These are phyloP conservation scores for Leccinum pellstonianum DNA, from an alignment of 768 basidiomycete species.

Conservation along the genomic window DNA sequence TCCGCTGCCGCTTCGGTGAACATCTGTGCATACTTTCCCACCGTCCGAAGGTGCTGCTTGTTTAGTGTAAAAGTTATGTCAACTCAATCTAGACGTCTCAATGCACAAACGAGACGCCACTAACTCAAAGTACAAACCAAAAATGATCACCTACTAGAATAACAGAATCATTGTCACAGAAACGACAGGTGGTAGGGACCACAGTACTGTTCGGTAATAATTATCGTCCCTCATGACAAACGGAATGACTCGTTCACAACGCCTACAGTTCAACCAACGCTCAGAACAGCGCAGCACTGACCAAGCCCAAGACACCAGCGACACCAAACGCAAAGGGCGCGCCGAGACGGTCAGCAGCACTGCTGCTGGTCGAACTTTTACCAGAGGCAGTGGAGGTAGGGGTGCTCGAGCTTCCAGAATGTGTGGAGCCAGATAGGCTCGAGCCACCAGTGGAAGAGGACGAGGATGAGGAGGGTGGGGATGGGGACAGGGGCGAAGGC, in stretches of 20 bases:
- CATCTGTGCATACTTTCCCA: too few relatives aligned
- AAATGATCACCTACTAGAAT: conserved; percentile 5
- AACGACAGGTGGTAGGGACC: conserved; percentile 15
- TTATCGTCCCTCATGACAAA: conserved; percentile 16
- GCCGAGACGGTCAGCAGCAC: conserved; percentile 33
- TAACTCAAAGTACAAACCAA: conserved; percentile 22
- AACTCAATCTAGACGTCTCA: background rate
- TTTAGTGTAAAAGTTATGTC: background rate
- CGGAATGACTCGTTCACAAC: conserved; percentile 9
- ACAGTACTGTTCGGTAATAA: conserved; percentile 1
- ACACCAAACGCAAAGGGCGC: conserved; percentile 40
- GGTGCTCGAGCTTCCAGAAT: conserved; percentile 1
- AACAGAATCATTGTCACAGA: conserved; percentile 12
- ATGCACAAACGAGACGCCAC: background rate
- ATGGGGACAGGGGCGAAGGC: too few relatives aligned
- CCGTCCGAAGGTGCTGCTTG: too few relatives aligned
- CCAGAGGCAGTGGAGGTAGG: conserved; percentile 23
- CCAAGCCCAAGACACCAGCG: conserved; percentile 49
- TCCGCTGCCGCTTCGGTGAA: too few relatives aligned
- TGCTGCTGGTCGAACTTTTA: conserved; percentile 26
- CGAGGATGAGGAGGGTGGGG: background rate
- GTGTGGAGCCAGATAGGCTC: background rate
- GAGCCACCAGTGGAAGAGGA: conserved; percentile 7
- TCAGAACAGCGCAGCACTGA: conserved; percentile 51
- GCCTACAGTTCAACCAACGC: background rate